Conservation (phyloP, 2,329 filamentous ascomycete genomes). For the Colletotrichum musae region DNA sequence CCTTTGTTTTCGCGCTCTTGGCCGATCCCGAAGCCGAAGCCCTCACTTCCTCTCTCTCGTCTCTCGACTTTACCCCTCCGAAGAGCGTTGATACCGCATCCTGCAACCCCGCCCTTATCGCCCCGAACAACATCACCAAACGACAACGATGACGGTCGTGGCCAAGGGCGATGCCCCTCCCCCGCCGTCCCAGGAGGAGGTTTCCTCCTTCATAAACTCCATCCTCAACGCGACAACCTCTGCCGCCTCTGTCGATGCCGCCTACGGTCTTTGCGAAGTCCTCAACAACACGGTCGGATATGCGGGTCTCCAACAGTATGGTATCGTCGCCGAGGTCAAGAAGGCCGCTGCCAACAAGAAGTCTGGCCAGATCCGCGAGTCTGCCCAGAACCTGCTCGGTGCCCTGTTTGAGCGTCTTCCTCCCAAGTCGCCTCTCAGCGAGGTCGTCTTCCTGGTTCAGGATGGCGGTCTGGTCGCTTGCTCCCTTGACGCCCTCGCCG, state of each 20-base stretch:
- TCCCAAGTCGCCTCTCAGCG: slow-evolving; percentile 80
- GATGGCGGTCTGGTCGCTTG: slow-evolving; percentile 80
- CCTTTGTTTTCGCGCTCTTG: slow-evolving; percentile 13
- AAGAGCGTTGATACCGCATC: slow-evolving; percentile 59
- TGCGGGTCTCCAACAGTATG: slow-evolving; percentile 67
- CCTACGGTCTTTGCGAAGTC: slow-evolving; percentile 73
- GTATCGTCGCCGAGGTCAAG: slow-evolving; percentile 69
- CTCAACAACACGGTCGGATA: slow-evolving; percentile 69
- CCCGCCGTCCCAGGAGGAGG: slow-evolving; percentile 76
- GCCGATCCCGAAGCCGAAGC: neutral
- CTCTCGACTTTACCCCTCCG: neutral
- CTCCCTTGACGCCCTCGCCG: slow-evolving; percentile 87
- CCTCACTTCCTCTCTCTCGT: slow-evolving; percentile 15
- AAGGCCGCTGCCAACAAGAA: slow-evolving; percentile 95
- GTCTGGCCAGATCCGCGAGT: slow-evolving; percentile 86
- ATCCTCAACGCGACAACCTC: slow-evolving; percentile 80
- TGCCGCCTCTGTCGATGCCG: slow-evolving; percentile 76
- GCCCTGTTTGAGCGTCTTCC: slow-evolving; percentile 94
- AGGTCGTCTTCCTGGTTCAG: slow-evolving; percentile 86
- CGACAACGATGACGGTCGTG: slow-evolving; percentile 51
- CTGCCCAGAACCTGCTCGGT: slow-evolving; percentile 94
- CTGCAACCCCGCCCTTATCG: slow-evolving; percentile 59
- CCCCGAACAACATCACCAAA: slow-evolving; percentile 43
- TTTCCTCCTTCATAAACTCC: slow-evolving; percentile 74
- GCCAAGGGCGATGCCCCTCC: slow-evolving; percentile 61